Evolutionary conservation across 768 basidiomycete genomes (phyloP).

Genomic region (Lactarius psammicola): DNA sequence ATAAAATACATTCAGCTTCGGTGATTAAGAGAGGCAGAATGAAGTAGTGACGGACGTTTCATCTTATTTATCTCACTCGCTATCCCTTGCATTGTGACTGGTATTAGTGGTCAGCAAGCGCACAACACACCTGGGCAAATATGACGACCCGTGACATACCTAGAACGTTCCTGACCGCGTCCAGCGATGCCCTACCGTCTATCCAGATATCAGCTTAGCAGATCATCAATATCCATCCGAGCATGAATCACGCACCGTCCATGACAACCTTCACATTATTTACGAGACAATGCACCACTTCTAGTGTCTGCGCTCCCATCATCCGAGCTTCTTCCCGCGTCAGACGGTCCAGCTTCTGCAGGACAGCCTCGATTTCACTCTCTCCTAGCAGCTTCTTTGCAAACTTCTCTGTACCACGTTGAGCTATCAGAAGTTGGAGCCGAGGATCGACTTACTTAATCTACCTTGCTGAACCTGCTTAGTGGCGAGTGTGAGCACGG

Average conservation of each 20-base stretch:
- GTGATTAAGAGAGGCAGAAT: neutral
- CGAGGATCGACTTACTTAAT: neutral
- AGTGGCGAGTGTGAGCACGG: neutral
- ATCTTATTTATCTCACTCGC: neutral
- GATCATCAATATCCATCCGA: neutral
- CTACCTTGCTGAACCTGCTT: neutral
- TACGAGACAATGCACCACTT: neutral
- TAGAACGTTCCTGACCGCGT: neutral
- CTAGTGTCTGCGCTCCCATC: neutral
- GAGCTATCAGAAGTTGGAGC: neutral
- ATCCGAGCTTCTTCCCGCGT: neutral
- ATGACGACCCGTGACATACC: neutral
- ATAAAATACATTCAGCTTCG: neutral
- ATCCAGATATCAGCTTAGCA: neutral
- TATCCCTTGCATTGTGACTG: slow-evolving; percentile 1
- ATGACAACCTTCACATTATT: neutral
- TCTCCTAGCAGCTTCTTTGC: neutral
- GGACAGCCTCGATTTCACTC: neutral
- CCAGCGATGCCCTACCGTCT: neutral
- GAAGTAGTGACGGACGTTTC: neutral
- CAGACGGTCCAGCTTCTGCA: neutral
- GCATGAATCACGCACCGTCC: neutral
- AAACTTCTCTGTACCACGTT: neutral
- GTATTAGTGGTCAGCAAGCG: neutral
- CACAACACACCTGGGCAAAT: neutral